Conservation (phyloP, 192 early-diverging fungal genomes). For the Entomortierella parvispora region DNA sequence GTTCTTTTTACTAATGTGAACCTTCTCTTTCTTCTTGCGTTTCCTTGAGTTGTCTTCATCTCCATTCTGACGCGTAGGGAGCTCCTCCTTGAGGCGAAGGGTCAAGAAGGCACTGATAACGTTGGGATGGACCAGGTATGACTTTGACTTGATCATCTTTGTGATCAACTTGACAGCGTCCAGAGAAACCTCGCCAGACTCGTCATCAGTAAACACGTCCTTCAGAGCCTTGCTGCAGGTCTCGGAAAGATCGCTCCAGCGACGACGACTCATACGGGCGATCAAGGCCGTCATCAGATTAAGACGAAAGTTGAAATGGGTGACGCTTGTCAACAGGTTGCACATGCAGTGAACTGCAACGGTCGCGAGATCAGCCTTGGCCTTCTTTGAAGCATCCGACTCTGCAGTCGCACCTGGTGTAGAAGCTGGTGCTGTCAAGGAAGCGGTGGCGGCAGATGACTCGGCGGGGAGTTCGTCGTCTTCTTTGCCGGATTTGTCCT, state of each 20-base stretch:
- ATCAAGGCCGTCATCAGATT: conserved; percentile 90
- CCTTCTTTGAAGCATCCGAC: conserved; percentile 20
- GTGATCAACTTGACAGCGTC: conserved; percentile 89
- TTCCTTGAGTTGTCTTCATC: conserved; percentile 63
- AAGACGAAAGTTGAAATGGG: conserved; percentile 96
- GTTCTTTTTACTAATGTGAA: conserved; percentile 71
- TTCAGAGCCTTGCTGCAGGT: conserved; percentile 82
- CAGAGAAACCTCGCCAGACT: conserved; percentile 84
- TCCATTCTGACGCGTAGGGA: conserved; percentile 65
- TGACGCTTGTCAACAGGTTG: conserved; percentile 78
- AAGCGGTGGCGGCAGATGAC: conserved; percentile 9
- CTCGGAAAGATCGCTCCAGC: conserved; percentile 64
- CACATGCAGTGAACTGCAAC: conserved; percentile 86
- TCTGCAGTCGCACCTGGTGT: conserved; percentile 15
- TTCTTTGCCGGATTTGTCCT: conserved; percentile 34
- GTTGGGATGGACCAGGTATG: conserved; percentile 76
- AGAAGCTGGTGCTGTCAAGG: conserved; percentile 32
- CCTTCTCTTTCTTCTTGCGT: conserved; percentile 65
- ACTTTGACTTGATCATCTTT: conserved; percentile 84
- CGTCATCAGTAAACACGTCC: conserved; percentile 85
- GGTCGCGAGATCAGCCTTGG: conserved; percentile 50
- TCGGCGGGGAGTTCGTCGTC: conserved; percentile 27
- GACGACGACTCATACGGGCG: conserved; percentile 71
- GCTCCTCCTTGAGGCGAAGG: conserved; percentile 86
- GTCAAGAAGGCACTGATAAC: conserved; percentile 83